These are phyloP conservation scores for Colletotrichum aenigma DNA, from an alignment of 2,329 filamentous ascomycete species.

Conservation along the genomic window DNA sequence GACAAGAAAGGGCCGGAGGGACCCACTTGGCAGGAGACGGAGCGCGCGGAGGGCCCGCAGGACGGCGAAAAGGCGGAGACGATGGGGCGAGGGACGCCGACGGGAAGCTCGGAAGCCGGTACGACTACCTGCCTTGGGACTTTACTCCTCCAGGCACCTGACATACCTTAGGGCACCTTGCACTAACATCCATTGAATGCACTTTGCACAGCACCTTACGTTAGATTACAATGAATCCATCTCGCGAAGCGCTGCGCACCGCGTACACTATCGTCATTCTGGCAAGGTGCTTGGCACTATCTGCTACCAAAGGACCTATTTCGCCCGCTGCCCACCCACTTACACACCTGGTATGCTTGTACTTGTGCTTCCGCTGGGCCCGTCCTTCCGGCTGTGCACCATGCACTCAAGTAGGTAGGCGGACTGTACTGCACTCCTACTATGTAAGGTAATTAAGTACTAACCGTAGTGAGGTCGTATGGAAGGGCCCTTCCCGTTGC, in stretches of 20 bases:
- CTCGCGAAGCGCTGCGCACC: not conserved
- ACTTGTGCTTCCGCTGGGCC: not conserved
- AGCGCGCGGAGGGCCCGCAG: not conserved
- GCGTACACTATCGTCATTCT: not conserved
- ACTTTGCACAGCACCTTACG: not conserved
- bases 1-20: not conserved
- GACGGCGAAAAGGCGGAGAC: not conserved
- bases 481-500: not conserved
- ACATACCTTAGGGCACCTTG: not conserved
- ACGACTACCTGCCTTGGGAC: not conserved
- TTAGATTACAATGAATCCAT: not conserved
- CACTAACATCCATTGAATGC: not conserved
- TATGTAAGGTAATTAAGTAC: not conserved
- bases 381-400: not conserved
- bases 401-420: not conserved
- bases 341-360: not conserved
- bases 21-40: slow-evolving; percentile 1
- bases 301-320: not conserved
- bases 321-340: not conserved
- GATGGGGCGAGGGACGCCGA: not conserved
- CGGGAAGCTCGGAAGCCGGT: not conserved
- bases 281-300: not conserved
- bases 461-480: not conserved
- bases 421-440: not conserved
- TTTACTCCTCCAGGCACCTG: too few species aligned